Percentiles rank a stretch among this genome's conserved stretches.
Evolutionary conservation across 1,284 basidiomycete genomes (phyloP).

Genomic region (Violaceomyces palustris): DNA sequence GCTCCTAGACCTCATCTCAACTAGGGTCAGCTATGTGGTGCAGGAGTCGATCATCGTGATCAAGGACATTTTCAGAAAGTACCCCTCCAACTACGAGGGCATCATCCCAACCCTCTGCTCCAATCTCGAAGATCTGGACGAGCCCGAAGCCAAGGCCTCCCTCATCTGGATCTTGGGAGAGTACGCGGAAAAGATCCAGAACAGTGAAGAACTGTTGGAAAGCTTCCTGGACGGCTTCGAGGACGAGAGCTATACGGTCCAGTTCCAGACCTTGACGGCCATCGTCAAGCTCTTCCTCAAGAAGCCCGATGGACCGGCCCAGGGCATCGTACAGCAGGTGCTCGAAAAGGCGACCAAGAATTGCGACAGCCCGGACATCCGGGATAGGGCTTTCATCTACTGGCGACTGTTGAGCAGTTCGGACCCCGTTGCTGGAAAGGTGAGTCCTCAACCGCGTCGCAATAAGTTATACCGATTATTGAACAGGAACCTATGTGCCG

Average conservation of each 20-base stretch:
- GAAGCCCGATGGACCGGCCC: conserved; percentile 78
- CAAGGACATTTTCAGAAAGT: conserved; percentile 99
- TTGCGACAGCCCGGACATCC: conserved; percentile 93
- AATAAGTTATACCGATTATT: background rate
- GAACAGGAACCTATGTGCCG: background rate
- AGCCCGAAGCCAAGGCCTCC: conserved; percentile 95
- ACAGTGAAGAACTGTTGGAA: conserved; percentile 83
- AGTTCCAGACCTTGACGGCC: conserved; percentile 89
- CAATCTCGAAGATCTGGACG: conserved; percentile 91
- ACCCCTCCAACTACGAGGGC: conserved; percentile 94
- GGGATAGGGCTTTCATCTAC: conserved; percentile 92
- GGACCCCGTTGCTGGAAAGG: conserved; percentile 89
- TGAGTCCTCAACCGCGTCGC: conserved; percentile 50
- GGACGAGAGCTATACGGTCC: conserved; percentile 90
- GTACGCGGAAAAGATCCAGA: conserved; percentile 94
- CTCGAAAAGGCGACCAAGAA: conserved; percentile 92
- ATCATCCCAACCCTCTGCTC: conserved; percentile 92
- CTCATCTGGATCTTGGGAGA: conserved; percentile 99
- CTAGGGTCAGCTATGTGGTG: conserved; percentile 91
- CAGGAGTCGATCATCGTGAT: conserved; percentile 98
- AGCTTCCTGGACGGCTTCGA: conserved; percentile 87
- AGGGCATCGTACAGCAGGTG: conserved; percentile 81
- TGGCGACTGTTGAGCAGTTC: conserved; percentile 82
- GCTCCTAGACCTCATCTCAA: conserved; percentile 81
- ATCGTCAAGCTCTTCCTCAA: conserved; percentile 94